A percentile compares a stretch with the other conserved stretches of the same genome.
Evolutionary conservation across 192 early-diverging fungal species (phyloP).

Genomic region (Coemansia sp.): DNA sequence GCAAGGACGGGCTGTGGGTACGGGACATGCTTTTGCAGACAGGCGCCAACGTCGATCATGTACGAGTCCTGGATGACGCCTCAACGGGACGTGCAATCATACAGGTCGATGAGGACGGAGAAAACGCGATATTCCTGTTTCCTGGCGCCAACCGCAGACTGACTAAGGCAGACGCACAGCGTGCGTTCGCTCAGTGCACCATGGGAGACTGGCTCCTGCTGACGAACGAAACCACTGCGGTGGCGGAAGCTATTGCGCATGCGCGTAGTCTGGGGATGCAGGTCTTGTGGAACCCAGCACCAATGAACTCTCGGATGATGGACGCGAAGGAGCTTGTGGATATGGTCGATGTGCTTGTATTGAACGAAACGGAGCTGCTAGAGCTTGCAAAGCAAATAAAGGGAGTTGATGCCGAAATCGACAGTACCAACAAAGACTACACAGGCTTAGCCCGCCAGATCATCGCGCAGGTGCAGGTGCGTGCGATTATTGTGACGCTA

Average conservation of each 20-base stretch:
- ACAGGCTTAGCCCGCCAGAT: constrained; percentile 17
- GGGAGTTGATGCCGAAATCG: background rate
- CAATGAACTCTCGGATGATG: constrained; percentile 56
- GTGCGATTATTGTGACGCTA: constrained; percentile 33
- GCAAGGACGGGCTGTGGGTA: constrained; percentile 80
- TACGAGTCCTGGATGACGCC: constrained; percentile 56
- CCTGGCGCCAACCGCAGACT: constrained; percentile 73
- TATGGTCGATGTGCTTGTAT: constrained; percentile 69
- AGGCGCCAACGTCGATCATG: constrained; percentile 66
- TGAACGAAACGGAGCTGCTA: constrained; percentile 78
- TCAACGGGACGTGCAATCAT: constrained; percentile 84
- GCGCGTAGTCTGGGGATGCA: constrained; percentile 62
- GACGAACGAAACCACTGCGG: constrained; percentile 83
- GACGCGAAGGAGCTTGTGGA: constrained; percentile 46
- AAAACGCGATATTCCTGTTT: constrained; percentile 87
- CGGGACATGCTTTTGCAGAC: constrained; percentile 60
- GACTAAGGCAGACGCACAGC: constrained; percentile 45
- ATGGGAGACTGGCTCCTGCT: constrained; percentile 75
- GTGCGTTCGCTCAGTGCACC: constrained; percentile 58
- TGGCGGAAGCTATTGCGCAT: constrained; percentile 61
- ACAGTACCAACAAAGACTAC: background rate
- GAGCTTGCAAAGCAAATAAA: constrained; percentile 41
- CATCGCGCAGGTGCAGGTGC: constrained; percentile 8
- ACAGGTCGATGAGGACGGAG: constrained; percentile 70
- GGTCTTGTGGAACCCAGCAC: constrained; percentile 84